These are phyloP conservation scores for Trypanosoma melophagium DNA, from an alignment of 208 protist genomes.

Conservation along the genomic window DNA sequence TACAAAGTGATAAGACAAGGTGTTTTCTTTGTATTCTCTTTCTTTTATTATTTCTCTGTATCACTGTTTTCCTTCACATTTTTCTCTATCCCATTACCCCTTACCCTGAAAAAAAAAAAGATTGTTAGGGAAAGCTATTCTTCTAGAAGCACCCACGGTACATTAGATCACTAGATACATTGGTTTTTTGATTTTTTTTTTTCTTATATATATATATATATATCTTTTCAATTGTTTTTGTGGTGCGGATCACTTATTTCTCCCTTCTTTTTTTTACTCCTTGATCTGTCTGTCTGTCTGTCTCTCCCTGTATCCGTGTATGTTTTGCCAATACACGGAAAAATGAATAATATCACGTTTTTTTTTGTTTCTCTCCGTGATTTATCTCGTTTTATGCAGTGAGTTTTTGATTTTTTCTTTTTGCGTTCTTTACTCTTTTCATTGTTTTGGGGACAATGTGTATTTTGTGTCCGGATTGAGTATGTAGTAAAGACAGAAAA, in stretches of 20 bases:
- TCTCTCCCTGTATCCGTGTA: neutral
- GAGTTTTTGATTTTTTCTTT: no score
- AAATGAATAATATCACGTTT: no score
- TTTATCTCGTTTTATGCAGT: no score
- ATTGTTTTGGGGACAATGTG: no score
- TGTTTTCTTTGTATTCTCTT: neutral
- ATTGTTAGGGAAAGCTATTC: neutral
- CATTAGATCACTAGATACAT: slow-evolving; percentile 24
- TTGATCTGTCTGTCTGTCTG: neutral
- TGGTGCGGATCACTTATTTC: neutral
- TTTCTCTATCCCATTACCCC: neutral
- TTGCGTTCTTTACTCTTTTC: no score
- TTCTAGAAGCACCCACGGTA: slow-evolving; percentile 1
- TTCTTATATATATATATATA: slow-evolving; percentile 3
- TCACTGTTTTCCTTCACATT: neutral
- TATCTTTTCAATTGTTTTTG: neutral
- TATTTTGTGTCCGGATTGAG: no score
- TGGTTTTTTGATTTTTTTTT: neutral
- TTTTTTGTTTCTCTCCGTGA: no score
- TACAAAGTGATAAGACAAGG: neutral
- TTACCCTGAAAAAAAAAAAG: no score
- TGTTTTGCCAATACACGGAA: no score
- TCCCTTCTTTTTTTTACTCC: neutral
- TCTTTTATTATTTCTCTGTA: neutral
- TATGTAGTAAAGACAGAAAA: no score